Conservation (phyloP, 495 filamentous ascomycete species). For the Penicillium ochrochloron region DNA sequence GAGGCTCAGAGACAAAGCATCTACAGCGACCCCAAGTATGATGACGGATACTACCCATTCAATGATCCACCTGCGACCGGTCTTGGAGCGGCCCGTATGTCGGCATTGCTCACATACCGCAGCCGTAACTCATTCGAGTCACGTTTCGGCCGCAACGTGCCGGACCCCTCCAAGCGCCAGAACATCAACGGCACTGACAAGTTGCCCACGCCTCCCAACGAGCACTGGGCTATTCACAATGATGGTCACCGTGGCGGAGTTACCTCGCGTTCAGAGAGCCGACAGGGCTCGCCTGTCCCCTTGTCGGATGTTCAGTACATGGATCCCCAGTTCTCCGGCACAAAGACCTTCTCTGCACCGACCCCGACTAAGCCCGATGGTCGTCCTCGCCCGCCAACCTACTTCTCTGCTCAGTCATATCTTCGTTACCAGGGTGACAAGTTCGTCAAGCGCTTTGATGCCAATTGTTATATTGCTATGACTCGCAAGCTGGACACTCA, state of each 20-base stretch:
- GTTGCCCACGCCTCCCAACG: conserved; percentile 70
- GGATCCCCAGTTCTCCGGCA: conserved; percentile 81
- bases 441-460: conserved; percentile 95
- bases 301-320: conserved; percentile 50
- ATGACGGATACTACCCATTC: conserved; percentile 91
- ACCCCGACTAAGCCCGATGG: conserved; percentile 27
- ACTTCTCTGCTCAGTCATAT: conserved; percentile 97
- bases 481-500: conserved; percentile 99
- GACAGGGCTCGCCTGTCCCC: conserved; percentile 41
- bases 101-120: conserved; percentile 91
- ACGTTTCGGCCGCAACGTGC: conserved; percentile 90
- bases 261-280: conserved; percentile 40
- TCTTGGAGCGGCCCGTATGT: conserved; percentile 94
- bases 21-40: conserved; percentile 97
- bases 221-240: conserved; percentile 94
- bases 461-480: conserved; percentile 98
- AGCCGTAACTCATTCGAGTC: conserved; percentile 96
- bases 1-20: conserved; percentile 98
- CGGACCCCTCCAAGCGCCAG: conserved; percentile 78
- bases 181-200: conserved; percentile 71
- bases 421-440: conserved; percentile 97
- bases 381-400: conserved; percentile 69
- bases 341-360: conserved; percentile 53
- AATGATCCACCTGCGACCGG: conserved; percentile 82
- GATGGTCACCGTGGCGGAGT: conserved; percentile 77